Evolutionary conservation across 1,284 basidiomycete species (phyloP), one percentile per base, ranked within the genome.

Genomic region (Boletellus deceptivus): DNA sequence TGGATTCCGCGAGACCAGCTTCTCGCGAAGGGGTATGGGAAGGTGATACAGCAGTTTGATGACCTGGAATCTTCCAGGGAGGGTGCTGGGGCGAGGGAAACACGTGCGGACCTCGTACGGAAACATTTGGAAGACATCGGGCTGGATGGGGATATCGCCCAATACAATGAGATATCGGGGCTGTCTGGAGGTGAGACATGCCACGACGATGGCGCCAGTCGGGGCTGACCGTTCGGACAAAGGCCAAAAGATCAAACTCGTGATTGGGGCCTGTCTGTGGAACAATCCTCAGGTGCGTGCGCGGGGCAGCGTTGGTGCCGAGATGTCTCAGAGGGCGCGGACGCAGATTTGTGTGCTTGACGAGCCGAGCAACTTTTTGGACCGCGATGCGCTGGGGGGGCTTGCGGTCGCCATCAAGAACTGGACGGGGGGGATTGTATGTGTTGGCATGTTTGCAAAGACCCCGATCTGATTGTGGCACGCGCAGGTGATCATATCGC

Each of bases 321-420:
- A 39, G 14, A 18, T 3, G 9, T 17, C 24, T 16, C 49, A 56
- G 35, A 67, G 22, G 31, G 18, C 22, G 39, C 4, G 17, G 49
- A 82, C 80, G 84, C 85, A 57, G 61, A 58, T 63, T 31, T 89
- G 87, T 63, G 74, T 90, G n/a, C 77, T 93, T 37, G 91, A 94
- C 67, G 92, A 98, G 72, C 96, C 96, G 33, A 98, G 93, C 67
- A 99, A 99, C 76, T 99, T 98, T 78, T 83, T 96, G 76, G 93
- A 93, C 69, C 82, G 88, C 55, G 88, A 91, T 66, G 88, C 93
- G 13, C 75, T 95, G 20, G 93, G 95, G 61, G 96, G 97, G 58
- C 77, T 99, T 35, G 94, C 96, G 36, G 88, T 96, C 37, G 96
- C 97, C 31, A 98, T 99, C 71, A 87, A 86, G 60, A 93, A 98